phyloP scores from a whole-genome alignment of 2,329 filamentous ascomycete species.

The Pleurostoma richardsiae region DNA sequence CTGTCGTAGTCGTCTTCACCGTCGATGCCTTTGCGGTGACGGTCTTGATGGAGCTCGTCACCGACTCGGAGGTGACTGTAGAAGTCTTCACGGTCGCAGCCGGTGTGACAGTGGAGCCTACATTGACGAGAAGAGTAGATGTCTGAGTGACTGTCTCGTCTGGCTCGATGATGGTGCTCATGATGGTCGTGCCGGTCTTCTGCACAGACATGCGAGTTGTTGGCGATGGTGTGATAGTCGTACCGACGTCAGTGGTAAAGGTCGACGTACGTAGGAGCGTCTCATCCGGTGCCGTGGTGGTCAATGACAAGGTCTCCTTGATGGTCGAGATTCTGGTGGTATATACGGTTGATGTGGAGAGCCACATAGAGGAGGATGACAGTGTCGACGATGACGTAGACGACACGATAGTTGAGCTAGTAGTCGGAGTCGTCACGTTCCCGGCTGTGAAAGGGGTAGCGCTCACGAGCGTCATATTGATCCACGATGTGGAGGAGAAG shows the following conservation, averaged over 20 bases:
- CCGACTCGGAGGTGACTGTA: constrained; percentile 12
- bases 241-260: not conserved
- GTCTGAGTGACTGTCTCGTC: constrained; percentile 19
- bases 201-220: constrained; percentile 6
- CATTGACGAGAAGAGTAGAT: constrained; percentile 18
- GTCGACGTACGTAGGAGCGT: too few species aligned
- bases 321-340: constrained; percentile 16
- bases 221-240: not conserved
- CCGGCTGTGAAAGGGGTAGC: constrained; percentile 28
- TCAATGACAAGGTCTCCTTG: constrained; percentile 6
- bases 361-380: not conserved
- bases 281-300: too few species aligned
- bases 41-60: constrained; percentile 15
- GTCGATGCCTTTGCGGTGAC: constrained; percentile 11
- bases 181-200: constrained; percentile 5
- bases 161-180: constrained; percentile 7
- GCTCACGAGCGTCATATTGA: constrained; percentile 31
- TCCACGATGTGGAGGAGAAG: constrained; percentile 32
- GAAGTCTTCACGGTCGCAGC: constrained; percentile 12
- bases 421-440: constrained; percentile 16
- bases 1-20: too few species aligned
- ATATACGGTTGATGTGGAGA: constrained; percentile 4
- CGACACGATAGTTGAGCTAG: constrained; percentile 14
- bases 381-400: constrained; percentile 4
- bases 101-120: constrained; percentile 25